These are phyloP conservation scores for Monosporozyma yasuniensis DNA, from an alignment of 805 yeast species.

Conservation along the genomic window DNA sequence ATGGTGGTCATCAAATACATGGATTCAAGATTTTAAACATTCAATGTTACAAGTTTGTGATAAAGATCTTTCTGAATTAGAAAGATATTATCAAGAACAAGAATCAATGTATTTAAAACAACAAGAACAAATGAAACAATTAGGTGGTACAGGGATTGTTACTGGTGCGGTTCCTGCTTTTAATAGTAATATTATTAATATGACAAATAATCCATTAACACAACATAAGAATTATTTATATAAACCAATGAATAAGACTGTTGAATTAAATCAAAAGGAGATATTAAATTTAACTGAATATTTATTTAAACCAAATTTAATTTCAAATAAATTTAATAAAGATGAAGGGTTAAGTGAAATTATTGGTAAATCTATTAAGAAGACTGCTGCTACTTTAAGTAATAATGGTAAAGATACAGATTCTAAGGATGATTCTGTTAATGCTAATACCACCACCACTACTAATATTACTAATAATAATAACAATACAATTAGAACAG, in stretches of 20 bases:
- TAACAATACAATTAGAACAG: background rate
- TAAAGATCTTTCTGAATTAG: conserved; percentile 18
- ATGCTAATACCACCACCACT: background rate
- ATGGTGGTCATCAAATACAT: conserved; percentile 24
- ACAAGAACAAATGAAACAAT: conserved; percentile 15
- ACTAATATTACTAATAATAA: background rate
- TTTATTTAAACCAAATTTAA: conserved; percentile 23
- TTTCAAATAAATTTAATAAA: conserved; percentile 11
- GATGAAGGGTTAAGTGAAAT: conserved; percentile 24
- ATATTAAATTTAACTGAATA: conserved; percentile 22
- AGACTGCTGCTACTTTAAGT: conserved; percentile 22
- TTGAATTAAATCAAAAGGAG: conserved; percentile 19
- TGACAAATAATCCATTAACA: conserved; percentile 14
- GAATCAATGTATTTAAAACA: conserved; percentile 13
- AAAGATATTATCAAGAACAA: conserved; percentile 20
- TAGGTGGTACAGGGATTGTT: conserved; percentile 1
- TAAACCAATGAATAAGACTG: conserved; percentile 12
- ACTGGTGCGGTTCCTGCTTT: conserved; percentile 1
- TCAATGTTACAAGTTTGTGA: conserved; percentile 26
- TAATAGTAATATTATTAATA: conserved; percentile 1
- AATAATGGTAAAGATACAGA: conserved; percentile 1
- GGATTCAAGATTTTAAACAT: conserved; percentile 27
- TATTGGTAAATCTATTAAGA: conserved; percentile 20
- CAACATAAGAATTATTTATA: conserved; percentile 18
- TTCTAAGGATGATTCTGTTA: conserved; percentile 1